These are phyloP conservation scores for Xylaria sp. DNA, from an alignment of 495 filamentous ascomycete genomes.

Conservation along the genomic window DNA sequence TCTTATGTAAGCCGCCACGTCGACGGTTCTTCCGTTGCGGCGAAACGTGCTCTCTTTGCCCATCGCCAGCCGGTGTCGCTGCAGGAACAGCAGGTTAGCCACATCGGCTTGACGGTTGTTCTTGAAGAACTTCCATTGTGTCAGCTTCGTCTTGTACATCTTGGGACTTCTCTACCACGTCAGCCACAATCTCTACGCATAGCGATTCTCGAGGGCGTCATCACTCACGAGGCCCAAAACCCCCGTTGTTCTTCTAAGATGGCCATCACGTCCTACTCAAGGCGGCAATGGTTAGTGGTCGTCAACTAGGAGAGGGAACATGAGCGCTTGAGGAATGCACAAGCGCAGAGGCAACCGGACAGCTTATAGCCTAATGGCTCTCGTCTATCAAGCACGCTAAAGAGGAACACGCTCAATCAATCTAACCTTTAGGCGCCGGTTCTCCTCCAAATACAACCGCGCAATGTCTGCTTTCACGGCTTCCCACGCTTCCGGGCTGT, in stretches of 20 bases:
- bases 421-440: slow-evolving; percentile 39
- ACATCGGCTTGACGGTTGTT: slow-evolving; percentile 47
- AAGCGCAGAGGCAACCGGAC: neutral
- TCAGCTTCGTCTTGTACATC: slow-evolving; percentile 52
- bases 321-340: neutral
- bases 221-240: slow-evolving; percentile 44
- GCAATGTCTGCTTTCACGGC: slow-evolving; percentile 39
- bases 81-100: slow-evolving; percentile 43
- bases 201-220: neutral
- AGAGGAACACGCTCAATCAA: neutral
- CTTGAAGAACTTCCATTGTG: slow-evolving; percentile 50
- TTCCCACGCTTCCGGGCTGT: slow-evolving; percentile 41
- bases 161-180: slow-evolving; percentile 30
- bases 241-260: slow-evolving; percentile 85
- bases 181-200: slow-evolving; percentile 4
- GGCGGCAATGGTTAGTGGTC: slow-evolving; percentile 15
- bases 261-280: slow-evolving; percentile 74
- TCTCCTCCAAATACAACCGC: slow-evolving; percentile 41
- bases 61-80: slow-evolving; percentile 44
- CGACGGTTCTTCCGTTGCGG: slow-evolving; percentile 43
- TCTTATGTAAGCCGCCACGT: slow-evolving; percentile 45
- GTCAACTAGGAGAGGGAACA: neutral
- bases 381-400: neutral
- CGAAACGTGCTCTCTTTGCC: slow-evolving; percentile 47
- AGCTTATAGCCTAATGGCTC: too few species aligned